Conservation (phyloP, 352 stramenopile genomes). For the Pythium dissotocum region DNA sequence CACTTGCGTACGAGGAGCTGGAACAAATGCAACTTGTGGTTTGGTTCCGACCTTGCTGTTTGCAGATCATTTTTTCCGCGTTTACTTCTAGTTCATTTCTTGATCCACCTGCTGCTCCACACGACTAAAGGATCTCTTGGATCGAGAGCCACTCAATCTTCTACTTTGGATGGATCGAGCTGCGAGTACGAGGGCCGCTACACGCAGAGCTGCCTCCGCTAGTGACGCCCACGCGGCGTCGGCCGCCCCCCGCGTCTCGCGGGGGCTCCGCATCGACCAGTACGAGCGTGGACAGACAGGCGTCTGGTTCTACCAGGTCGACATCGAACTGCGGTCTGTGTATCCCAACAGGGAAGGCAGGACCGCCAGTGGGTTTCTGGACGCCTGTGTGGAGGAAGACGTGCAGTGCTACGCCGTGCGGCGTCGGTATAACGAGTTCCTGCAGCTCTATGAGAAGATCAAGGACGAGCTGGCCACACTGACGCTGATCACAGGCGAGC, state of each 20-base stretch:
- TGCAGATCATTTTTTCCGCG: neutral
- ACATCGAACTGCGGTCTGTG: constrained; percentile 41
- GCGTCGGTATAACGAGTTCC: constrained; percentile 69
- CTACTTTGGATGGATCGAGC: constrained; percentile 16
- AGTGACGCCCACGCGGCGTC: neutral
- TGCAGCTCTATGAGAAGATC: constrained; percentile 53
- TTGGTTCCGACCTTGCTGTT: neutral
- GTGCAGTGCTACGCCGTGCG: constrained; percentile 61
- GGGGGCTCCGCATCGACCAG: constrained; percentile 45
- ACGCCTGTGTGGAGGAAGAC: constrained; percentile 33
- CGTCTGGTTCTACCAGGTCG: constrained; percentile 75
- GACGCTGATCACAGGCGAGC: constrained; percentile 12
- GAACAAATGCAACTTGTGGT: neutral
- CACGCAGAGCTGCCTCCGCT: neutral
- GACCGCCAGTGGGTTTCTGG: constrained; percentile 14
- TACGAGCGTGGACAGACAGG: constrained; percentile 49
- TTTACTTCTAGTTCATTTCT: neutral
- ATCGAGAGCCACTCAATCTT: neutral
- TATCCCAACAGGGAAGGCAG: constrained; percentile 21
- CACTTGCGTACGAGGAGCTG: neutral
- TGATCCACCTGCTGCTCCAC: neutral
- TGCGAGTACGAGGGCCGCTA: neutral
- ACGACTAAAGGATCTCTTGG: neutral
- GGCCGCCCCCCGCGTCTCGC: constrained; percentile 12
- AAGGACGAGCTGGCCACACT: constrained; percentile 29